Evolutionary conservation across 164 flowering plant genomes (phyloP).

Genomic region (Cinnamomum micranthum): DNA sequence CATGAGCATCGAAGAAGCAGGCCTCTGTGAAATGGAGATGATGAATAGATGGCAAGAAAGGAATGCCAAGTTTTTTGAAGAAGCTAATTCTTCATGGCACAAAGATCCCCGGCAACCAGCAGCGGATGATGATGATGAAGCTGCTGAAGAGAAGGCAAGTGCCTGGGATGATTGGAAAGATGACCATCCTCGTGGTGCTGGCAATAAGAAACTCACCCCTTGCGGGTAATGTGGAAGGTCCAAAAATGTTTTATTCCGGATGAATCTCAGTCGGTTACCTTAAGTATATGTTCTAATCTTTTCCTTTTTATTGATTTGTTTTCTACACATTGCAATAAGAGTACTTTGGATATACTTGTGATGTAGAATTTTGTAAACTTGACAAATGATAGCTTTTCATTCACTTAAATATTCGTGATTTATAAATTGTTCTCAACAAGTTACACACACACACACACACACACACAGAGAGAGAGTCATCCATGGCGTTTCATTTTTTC

Average conservation of each 20-base stretch:
- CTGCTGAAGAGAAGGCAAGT: slow-evolving; percentile 78
- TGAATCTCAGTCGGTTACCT: background rate
- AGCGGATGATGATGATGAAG: slow-evolving; percentile 72
- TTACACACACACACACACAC: no score
- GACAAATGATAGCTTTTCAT: background rate
- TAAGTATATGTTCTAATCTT: background rate
- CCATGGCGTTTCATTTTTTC: no score
- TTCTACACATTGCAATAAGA: background rate
- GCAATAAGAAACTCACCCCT: slow-evolving; percentile 95
- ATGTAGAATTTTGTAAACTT: background rate
- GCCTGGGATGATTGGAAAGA: slow-evolving; percentile 99
- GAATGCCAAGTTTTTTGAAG: slow-evolving; percentile 58
- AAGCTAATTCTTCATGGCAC: slow-evolving; percentile 91
- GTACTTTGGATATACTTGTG: background rate
- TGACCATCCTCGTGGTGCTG: slow-evolving; percentile 96
- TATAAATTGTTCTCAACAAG: no score
- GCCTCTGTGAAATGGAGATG: slow-evolving; percentile 84
- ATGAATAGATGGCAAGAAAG: slow-evolving; percentile 95
- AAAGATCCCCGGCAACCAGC: slow-evolving; percentile 40
- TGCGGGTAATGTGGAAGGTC: slow-evolving; percentile 51
- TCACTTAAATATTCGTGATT: no score
- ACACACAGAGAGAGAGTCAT: no score
- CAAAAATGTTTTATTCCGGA: background rate
- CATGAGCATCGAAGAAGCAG: slow-evolving; percentile 99
- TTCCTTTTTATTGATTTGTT: background rate